phyloP scores from a whole-genome alignment of 2,329 filamentous ascomycete genomes.

The Fusarium beomiforme region DNA sequence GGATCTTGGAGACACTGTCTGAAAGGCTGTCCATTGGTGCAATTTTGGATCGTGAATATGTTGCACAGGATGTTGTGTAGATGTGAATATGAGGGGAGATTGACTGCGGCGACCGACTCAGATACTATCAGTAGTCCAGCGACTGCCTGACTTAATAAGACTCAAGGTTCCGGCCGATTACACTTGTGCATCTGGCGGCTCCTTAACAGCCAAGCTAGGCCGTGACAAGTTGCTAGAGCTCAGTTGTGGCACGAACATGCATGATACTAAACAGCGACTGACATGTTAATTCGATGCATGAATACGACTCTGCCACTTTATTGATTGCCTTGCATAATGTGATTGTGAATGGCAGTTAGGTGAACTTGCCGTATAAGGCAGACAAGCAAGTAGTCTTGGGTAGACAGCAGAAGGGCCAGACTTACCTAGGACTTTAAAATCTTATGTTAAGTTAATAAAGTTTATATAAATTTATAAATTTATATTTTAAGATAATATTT shows the following conservation, averaged over 20 bases:
- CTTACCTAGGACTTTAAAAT: no score
- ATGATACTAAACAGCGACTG: background rate
- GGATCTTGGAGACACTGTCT: background rate
- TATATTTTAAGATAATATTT: no score
- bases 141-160: background rate
- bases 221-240: background rate
- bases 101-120: background rate
- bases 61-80: no score
- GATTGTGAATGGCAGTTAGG: background rate
- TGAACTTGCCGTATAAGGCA: background rate
- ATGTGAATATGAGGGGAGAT: background rate
- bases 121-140: background rate
- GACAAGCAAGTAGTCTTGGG: no score
- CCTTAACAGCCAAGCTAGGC: no score
- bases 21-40: background rate
- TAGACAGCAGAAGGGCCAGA: no score
- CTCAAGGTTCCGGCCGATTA: background rate
- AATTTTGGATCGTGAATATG: background rate
- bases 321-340: background rate
- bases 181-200: background rate
- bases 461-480: no score
- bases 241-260: background rate
- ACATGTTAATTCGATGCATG: background rate
- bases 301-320: background rate
- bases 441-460: no score